Conservation (phyloP, 1,284 basidiomycete genomes). For the Ceratorhiza oryzae-sativae region DNA sequence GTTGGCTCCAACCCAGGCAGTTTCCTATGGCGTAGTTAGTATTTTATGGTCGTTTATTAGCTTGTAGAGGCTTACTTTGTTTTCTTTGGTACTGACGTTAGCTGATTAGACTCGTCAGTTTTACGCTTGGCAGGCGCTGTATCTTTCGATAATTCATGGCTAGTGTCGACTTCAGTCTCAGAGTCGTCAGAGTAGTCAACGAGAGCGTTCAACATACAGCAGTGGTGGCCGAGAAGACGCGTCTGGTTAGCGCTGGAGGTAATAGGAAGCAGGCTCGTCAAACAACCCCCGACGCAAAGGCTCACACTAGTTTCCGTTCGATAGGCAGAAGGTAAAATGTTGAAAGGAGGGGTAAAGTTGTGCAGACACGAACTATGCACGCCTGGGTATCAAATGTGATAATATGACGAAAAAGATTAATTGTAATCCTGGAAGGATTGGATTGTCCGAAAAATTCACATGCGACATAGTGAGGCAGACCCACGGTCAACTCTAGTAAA, state of each 20-base stretch:
- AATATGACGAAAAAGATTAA: no score
- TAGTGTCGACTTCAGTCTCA: conserved; percentile 1
- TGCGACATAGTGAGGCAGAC: conserved; percentile 37
- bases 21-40: background rate
- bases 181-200: conserved; percentile 29
- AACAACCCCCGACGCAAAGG: background rate
- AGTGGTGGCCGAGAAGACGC: background rate
- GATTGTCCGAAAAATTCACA: conserved; percentile 37
- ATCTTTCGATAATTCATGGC: background rate
- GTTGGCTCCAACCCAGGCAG: conserved; percentile 18
- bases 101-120: background rate
- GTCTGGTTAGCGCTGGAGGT: background rate
- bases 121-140: conserved; percentile 9
- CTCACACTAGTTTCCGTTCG: background rate
- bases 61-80: background rate
- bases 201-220: conserved; percentile 17
- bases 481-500: conserved; percentile 40
- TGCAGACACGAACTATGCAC: no score
- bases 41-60: background rate
- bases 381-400: no score
- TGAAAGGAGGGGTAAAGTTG: no score
- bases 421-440: background rate
- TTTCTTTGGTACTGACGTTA: background rate
- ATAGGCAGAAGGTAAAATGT: background rate
- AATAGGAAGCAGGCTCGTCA: background rate